Evolutionary conservation across 2,329 filamentous ascomycete species (phyloP), one percentile per base, ranked within the genome.

Genomic region (Diplodia sapinea): DNA sequence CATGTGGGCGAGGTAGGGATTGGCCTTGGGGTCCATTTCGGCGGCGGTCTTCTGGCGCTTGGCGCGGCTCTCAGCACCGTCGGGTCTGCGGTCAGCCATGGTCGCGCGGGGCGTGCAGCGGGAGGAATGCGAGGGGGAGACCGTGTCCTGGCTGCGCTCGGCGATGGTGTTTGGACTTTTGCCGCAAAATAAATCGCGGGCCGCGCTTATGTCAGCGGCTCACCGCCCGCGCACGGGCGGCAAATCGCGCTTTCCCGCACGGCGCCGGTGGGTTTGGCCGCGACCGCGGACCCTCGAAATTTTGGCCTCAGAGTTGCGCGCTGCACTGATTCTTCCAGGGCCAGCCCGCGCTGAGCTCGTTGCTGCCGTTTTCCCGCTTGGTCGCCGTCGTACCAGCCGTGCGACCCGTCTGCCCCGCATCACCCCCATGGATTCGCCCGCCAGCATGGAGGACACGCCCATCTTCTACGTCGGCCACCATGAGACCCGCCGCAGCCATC

Each of bases 1-100:
- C 88, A 91, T 91, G 80, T 99, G 95, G 67, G 93, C 92, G 70
- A 99, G 88, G 82, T 99, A 98, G 1, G 92, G 92, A 78, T 98
- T 98, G 77, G 86, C 76, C 68, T 81, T 81, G 65, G 86, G 85
- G 75, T 87, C 84, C 70, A 78, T 80, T 69, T 80, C 79, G 72
- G 78, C 71, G 72, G 74, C 76, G 71, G 83, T 84, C 76, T 87
- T 87, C 74, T 85, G 82, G 69, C 83, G 84, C 80, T 85, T 89
- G 72, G 79, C 79, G 73, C 84, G 82, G 70, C 79, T 81, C 71
- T 79, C 80, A 69, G 84, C 82, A 65, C 79, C 77, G 70, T 85
- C 82, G 76, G 82, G 82, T 78, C 85, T 86, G 80, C 82, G 84
- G 79, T 83, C 84, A 78, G 84, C 81, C 86, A 89, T 88, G 71